These are phyloP conservation scores for Gaeumannomyces sp. DNA, from an alignment of 2,329 filamentous ascomycete genomes.

Conservation along the genomic window DNA sequence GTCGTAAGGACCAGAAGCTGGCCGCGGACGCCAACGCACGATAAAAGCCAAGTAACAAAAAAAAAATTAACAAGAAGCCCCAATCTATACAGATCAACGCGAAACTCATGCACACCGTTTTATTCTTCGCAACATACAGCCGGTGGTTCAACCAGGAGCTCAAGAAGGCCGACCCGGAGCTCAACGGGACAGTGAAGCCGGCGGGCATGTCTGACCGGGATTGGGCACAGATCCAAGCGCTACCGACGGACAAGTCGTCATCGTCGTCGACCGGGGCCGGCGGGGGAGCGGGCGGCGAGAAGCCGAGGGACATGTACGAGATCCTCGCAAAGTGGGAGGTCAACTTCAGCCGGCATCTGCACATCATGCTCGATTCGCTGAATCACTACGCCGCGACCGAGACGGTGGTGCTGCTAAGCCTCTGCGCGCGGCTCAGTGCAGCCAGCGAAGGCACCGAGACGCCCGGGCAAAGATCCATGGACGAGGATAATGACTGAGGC, in stretches of 20 bases:
- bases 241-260: conserved; percentile 34
- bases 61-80: not conserved
- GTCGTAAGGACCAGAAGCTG: no score
- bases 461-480: conserved; percentile 52
- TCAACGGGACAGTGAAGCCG: conserved; percentile 53
- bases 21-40: no score
- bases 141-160: conserved; percentile 80
- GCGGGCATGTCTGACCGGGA: conserved; percentile 54
- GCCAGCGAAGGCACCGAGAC: conserved; percentile 71
- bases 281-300: conserved; percentile 29
- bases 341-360: conserved; percentile 86
- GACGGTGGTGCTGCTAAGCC: conserved; percentile 84
- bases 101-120: conserved; percentile 93
- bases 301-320: conserved; percentile 57
- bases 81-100: conserved; percentile 72
- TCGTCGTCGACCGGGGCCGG: conserved; percentile 26
- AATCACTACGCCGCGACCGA: conserved; percentile 98
- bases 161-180: conserved; percentile 74
- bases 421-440: conserved; percentile 77
- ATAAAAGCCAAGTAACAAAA: not conserved
- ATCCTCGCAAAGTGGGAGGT: conserved; percentile 87
- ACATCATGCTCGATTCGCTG: conserved; percentile 87
- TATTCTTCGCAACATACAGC: conserved; percentile 87
- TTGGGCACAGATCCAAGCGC: conserved; percentile 51
- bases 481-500: conserved; percentile 30